Conservation (phyloP, 169 alveolate species). For the Cystoisospora suis region DNA sequence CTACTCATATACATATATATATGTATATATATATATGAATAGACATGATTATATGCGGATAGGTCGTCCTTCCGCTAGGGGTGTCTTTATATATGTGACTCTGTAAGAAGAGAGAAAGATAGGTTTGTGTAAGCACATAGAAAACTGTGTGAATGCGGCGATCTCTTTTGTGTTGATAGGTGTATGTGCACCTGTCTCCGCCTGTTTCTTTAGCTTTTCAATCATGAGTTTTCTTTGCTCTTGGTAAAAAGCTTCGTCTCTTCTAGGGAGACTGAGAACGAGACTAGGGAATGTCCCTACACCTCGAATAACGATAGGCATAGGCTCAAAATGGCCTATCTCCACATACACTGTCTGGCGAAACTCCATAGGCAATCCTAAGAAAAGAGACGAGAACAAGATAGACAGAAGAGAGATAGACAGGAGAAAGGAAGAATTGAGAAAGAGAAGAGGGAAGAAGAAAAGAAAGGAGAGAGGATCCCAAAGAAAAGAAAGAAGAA, state of each 20-base stretch:
- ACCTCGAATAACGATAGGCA: conserved; percentile 85
- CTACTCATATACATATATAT: too few relatives aligned
- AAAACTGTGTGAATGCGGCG: not conserved
- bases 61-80: too few relatives aligned
- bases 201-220: not conserved
- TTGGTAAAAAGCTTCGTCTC: conserved; percentile 64
- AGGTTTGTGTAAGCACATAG: not conserved
- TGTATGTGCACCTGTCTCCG: not conserved
- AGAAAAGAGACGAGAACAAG: not conserved
- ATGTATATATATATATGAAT: too few relatives aligned
- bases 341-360: conserved; percentile 84
- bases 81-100: too few relatives aligned
- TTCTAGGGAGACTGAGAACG: conserved; percentile 82
- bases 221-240: not conserved
- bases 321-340: conserved; percentile 92
- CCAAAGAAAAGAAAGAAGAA: too few relatives aligned
- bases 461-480: too few relatives aligned
- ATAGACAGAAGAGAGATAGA: too few relatives aligned
- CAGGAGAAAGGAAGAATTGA: too few relatives aligned
- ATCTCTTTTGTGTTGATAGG: not conserved
- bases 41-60: too few relatives aligned
- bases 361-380: conserved; percentile 72
- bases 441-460: too few relatives aligned
- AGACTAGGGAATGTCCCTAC: conserved; percentile 89
- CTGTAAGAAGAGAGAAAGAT: too few relatives aligned